These are phyloP conservation scores for Myxozyma mucilagina DNA, from an alignment of 805 yeast genomes.

Conservation along the genomic window DNA sequence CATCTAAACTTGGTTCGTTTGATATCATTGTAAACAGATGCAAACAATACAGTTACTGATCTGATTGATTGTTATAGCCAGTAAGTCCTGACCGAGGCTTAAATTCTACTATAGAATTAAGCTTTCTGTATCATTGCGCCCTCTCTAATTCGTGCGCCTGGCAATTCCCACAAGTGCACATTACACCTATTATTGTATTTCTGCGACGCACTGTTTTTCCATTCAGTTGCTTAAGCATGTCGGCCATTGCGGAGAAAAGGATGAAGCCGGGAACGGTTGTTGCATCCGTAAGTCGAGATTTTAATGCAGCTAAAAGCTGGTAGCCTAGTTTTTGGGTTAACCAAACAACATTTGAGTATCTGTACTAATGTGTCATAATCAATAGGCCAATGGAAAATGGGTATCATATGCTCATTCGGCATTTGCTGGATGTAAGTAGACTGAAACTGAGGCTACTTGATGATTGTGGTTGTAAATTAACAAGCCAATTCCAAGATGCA, in stretches of 20 bases:
- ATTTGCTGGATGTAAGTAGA: slow-evolving; percentile 29
- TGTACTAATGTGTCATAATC: too few species aligned
- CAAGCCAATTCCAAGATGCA: slow-evolving; percentile 16
- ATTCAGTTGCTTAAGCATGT: slow-evolving; percentile 1
- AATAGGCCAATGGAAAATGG: slow-evolving; percentile 32
- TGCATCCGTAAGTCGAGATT: slow-evolving; percentile 20
- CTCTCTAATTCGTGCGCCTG: too few species aligned
- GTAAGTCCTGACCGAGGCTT: too few species aligned
- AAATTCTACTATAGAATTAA: too few species aligned
- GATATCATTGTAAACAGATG: background rate
- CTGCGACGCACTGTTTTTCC: background rate
- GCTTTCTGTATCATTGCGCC: too few species aligned
- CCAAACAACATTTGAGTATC: background rate
- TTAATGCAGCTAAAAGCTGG: background rate
- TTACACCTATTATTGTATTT: background rate
- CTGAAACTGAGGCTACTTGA: background rate
- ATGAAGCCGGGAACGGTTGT: slow-evolving; percentile 27
- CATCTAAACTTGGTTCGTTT: slow-evolving; percentile 1
- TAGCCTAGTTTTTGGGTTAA: background rate
- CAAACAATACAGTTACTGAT: background rate
- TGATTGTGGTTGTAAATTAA: background rate
- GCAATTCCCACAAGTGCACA: too few species aligned
- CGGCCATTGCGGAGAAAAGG: slow-evolving; percentile 24
- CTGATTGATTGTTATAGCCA: too few species aligned
- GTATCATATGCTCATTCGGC: slow-evolving; percentile 29